Percentiles rank a stretch among this genome's conserved stretches.
Conservation (phyloP, 2,329 filamentous ascomycete species). For the Verticillium isaacii region DNA sequence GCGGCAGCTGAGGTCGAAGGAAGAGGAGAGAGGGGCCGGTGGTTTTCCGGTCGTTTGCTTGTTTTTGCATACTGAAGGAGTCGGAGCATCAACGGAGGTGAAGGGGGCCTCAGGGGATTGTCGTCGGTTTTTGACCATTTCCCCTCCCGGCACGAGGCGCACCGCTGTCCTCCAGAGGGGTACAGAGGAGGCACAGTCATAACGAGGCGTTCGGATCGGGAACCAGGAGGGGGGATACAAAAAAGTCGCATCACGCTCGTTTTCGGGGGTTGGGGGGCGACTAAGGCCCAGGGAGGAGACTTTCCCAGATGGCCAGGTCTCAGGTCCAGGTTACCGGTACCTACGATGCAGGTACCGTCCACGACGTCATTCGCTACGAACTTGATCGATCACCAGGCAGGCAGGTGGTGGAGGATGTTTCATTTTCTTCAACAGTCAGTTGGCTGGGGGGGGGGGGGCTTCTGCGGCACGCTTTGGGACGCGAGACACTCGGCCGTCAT, state of each 20-base stretch:
- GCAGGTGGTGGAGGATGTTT: not conserved
- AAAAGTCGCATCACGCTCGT: conserved; percentile 1
- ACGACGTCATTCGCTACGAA: not conserved
- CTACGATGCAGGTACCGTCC: not conserved
- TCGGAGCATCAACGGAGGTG: not conserved
- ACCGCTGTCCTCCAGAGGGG: not conserved
- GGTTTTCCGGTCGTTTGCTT: not conserved
- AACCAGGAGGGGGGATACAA: not conserved
- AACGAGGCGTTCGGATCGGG: not conserved
- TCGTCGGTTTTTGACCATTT: not conserved
- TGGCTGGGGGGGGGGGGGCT: not conserved
- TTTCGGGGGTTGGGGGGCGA: not conserved
- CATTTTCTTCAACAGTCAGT: not conserved
- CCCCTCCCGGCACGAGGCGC: not conserved
- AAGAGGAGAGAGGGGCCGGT: not conserved
- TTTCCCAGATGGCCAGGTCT: not conserved
- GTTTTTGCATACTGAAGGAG: not conserved
- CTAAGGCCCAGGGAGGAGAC: too few species aligned
- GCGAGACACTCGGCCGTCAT: not conserved
- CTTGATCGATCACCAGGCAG: not conserved
- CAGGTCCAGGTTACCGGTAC: not conserved
- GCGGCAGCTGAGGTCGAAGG: not conserved
- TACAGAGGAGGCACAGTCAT: not conserved
- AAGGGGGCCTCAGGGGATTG: not conserved
- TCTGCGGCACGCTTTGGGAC: not conserved